A percentile compares a stretch with the other conserved stretches of the same genome.
phyloP scores from a whole-genome alignment of 2,329 filamentous ascomycete species.

The Colletotrichum acutatum region DNA sequence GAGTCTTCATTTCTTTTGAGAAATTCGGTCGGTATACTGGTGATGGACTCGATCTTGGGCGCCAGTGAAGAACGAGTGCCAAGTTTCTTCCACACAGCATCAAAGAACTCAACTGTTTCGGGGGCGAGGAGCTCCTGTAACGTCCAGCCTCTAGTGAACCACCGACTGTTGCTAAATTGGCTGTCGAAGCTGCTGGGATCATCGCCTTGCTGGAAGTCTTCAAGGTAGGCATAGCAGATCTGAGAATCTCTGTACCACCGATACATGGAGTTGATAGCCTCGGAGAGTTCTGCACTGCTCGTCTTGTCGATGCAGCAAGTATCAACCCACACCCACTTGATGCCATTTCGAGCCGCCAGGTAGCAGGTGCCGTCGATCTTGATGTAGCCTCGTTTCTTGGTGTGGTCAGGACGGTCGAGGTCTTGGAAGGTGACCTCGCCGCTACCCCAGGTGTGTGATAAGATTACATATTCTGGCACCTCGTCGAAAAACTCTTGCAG shows the following conservation, averaged over 20 bases:
- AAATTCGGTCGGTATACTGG: background rate
- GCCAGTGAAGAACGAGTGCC: conserved; percentile 37
- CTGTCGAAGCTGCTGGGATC: background rate
- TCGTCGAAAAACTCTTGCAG: conserved; percentile 39
- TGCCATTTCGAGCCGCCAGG: conserved; percentile 20
- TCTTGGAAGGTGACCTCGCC: conserved; percentile 45
- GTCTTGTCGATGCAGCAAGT: conserved; percentile 37
- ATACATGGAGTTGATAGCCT: conserved; percentile 35
- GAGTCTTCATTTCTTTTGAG: too few relatives aligned
- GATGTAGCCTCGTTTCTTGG: conserved; percentile 34
- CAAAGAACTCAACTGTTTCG: conserved; percentile 36
- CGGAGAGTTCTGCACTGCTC: conserved; percentile 27
- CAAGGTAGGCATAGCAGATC: conserved; percentile 32
- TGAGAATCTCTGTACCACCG: conserved; percentile 30
- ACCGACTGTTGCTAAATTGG: conserved; percentile 34
- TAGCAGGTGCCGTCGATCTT: conserved; percentile 40
- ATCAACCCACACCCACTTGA: conserved; percentile 33
- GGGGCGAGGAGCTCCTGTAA: conserved; percentile 43
- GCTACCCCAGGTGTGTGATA: conserved; percentile 49
- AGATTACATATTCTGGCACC: conserved; percentile 44
- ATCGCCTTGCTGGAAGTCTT: conserved; percentile 6
- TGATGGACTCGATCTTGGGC: background rate
- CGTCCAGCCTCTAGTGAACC: conserved; percentile 41
- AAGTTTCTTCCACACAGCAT: conserved; percentile 25
- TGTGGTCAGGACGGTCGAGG: conserved; percentile 13